Conservation (phyloP, 305 asterid species). For the Caryopteris hybrid region DNA sequence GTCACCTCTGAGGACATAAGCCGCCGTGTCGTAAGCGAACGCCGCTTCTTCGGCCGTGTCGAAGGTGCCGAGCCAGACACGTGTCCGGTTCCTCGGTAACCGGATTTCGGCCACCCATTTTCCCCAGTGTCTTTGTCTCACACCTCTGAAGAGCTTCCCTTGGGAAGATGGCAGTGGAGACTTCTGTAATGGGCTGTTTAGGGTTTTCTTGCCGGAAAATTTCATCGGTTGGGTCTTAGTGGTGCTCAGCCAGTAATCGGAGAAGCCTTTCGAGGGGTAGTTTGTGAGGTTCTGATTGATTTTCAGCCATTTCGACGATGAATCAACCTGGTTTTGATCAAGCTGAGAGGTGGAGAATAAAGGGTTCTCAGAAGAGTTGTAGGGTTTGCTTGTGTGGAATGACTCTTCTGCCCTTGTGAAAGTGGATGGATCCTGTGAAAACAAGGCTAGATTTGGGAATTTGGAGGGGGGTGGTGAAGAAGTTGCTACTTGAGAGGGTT, state of each 20-base stretch:
- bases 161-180: constrained; percentile 23
- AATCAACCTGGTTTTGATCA: constrained; percentile 23
- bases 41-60: constrained; percentile 91
- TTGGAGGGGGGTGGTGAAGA: constrained; percentile 17
- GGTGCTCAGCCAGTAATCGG: constrained; percentile 52
- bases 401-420: background rate
- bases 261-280: constrained; percentile 38
- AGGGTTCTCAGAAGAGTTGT: constrained; percentile 19
- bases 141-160: constrained; percentile 70
- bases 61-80: constrained; percentile 87
- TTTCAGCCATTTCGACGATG: constrained; percentile 31
- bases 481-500: constrained; percentile 2
- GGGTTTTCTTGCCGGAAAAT: constrained; percentile 4
- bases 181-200: background rate
- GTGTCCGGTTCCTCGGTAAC: constrained; percentile 63
- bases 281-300: constrained; percentile 24
- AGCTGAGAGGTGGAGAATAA: constrained; percentile 31
- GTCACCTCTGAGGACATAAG: constrained; percentile 74
- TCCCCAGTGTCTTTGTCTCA: constrained; percentile 93
- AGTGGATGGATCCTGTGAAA: constrained; percentile 35
- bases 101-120: constrained; percentile 94
- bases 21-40: constrained; percentile 81
- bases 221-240: constrained; percentile 70
- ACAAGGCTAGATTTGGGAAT: constrained; percentile 44
- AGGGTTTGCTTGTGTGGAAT: too few relatives aligned